phyloP scores from a whole-genome alignment of 345 rosid genomes.

The Linum tenue region DNA sequence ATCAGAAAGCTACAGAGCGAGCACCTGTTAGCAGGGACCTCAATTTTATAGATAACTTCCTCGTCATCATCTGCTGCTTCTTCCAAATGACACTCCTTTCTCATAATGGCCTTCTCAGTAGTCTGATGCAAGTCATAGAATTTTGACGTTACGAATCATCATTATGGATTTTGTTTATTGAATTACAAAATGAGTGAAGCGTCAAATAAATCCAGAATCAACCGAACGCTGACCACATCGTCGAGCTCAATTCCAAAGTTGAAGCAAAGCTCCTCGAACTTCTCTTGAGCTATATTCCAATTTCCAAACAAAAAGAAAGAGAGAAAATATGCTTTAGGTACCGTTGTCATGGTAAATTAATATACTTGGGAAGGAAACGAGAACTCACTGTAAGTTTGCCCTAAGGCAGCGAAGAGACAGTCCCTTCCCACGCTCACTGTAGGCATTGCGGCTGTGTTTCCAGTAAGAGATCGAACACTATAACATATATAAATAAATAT shows the following conservation, averaged over 20 bases:
- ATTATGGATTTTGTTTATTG: too few relatives aligned
- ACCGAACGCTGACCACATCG: slow-evolving; percentile 55
- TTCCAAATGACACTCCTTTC: slow-evolving; percentile 68
- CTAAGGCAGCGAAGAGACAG: slow-evolving; percentile 57
- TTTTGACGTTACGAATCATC: background rate
- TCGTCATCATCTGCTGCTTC: slow-evolving; percentile 46
- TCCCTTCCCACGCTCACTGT: slow-evolving; percentile 79
- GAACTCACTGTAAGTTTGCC: slow-evolving; percentile 53
- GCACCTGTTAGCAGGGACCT: slow-evolving; percentile 82
- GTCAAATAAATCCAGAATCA: background rate
- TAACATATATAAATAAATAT: too few relatives aligned
- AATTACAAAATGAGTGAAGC: background rate
- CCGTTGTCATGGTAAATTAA: background rate
- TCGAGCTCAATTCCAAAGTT: slow-evolving; percentile 87
- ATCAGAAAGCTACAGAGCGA: background rate
- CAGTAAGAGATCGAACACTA: too few relatives aligned
- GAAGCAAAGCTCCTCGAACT: slow-evolving; percentile 88
- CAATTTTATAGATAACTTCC: slow-evolving; percentile 81
- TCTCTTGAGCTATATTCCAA: slow-evolving; percentile 44
- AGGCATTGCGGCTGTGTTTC: slow-evolving; percentile 36
- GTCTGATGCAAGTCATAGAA: slow-evolving; percentile 34
- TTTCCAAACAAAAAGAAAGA: background rate
- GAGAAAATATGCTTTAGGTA: background rate
- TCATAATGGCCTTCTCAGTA: slow-evolving; percentile 72
- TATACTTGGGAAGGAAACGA: background rate